phyloP scores from a whole-genome alignment of 331 rosid species.

The Malus hybrid region DNA sequence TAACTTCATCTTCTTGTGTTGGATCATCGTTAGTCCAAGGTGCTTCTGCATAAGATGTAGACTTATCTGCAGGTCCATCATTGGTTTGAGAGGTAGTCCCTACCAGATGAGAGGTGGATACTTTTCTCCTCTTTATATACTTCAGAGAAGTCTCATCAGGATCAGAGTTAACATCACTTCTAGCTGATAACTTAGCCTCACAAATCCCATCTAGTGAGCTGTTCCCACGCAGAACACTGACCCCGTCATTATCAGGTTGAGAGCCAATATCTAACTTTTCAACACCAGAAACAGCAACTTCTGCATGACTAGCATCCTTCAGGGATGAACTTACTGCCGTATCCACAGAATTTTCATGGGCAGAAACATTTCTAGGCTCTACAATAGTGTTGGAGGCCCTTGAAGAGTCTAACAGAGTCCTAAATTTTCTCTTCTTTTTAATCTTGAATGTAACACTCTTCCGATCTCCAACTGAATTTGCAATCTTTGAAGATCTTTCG shows the following conservation, averaged over 20 bases:
- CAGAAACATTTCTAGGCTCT: slow-evolving; percentile 21
- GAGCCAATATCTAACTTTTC: slow-evolving; percentile 33
- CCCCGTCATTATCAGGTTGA: slow-evolving; percentile 21
- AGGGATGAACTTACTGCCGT: slow-evolving; percentile 18
- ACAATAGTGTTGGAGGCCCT: slow-evolving; percentile 25
- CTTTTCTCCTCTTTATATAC: slow-evolving; percentile 37
- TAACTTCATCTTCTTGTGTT: slow-evolving; percentile 22
- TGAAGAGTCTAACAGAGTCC: slow-evolving; percentile 31
- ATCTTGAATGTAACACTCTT: slow-evolving; percentile 25
- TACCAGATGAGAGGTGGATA: slow-evolving; percentile 15
- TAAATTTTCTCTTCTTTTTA: slow-evolving; percentile 31
- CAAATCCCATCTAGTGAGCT: slow-evolving; percentile 16
- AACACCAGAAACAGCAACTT: slow-evolving; percentile 30
- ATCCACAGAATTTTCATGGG: slow-evolving; percentile 25
- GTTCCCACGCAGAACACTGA: slow-evolving; percentile 20
- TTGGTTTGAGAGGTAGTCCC: slow-evolving; percentile 23
- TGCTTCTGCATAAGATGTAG: slow-evolving; percentile 29
- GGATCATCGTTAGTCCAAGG: slow-evolving; percentile 28
- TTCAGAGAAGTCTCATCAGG: slow-evolving; percentile 19
- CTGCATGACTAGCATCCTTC: slow-evolving; percentile 30
- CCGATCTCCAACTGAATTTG: slow-evolving; percentile 26
- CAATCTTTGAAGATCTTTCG: slow-evolving; percentile 19
- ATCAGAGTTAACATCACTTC: slow-evolving; percentile 18
- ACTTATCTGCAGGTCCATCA: slow-evolving; percentile 22
- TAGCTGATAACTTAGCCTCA: slow-evolving; percentile 25